phyloP scores from a whole-genome alignment of 2,329 filamentous ascomycete species.

The Elsinoe australis region DNA sequence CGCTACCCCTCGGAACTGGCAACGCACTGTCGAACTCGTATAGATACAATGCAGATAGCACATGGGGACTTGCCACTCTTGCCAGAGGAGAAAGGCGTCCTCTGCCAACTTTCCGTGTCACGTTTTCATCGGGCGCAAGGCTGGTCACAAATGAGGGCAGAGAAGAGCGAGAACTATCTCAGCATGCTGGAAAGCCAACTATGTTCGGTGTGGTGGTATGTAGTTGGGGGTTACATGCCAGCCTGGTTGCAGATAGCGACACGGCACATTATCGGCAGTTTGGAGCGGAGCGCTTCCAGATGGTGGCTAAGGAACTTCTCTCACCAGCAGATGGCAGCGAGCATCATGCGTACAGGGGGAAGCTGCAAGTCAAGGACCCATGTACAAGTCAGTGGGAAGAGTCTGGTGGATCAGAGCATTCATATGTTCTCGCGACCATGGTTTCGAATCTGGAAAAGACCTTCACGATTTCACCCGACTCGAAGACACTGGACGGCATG shows the following conservation, averaged over 20 bases:
- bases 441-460: slow-evolving; percentile 75
- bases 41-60: slow-evolving; percentile 32
- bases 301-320: slow-evolving; percentile 74
- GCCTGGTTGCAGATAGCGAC: slow-evolving; percentile 84
- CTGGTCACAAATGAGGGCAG: slow-evolving; percentile 38
- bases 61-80: slow-evolving; percentile 36
- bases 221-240: slow-evolving; percentile 84
- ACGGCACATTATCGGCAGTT: slow-evolving; percentile 70
- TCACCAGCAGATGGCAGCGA: slow-evolving; percentile 45
- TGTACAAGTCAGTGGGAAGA: slow-evolving; percentile 26
- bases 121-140: slow-evolving; percentile 40
- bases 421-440: slow-evolving; percentile 67
- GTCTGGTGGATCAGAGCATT: slow-evolving; percentile 48
- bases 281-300: slow-evolving; percentile 70
- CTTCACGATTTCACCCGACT: slow-evolving; percentile 73
- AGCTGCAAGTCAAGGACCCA: slow-evolving; percentile 39
- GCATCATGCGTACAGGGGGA: slow-evolving; percentile 51
- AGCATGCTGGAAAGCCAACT: slow-evolving; percentile 26
- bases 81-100: slow-evolving; percentile 29
- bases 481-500: slow-evolving; percentile 60
- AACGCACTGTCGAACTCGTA: slow-evolving; percentile 44
- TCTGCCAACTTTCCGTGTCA: slow-evolving; percentile 38
- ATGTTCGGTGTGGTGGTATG: slow-evolving; percentile 72
- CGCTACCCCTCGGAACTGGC: slow-evolving; percentile 48
- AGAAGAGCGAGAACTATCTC: slow-evolving; percentile 33